A percentile compares a stretch with the other conserved stretches of the same genome.
Conservation (phyloP, 2,329 filamentous ascomycete species). For the Dactylellina parvicollis region DNA sequence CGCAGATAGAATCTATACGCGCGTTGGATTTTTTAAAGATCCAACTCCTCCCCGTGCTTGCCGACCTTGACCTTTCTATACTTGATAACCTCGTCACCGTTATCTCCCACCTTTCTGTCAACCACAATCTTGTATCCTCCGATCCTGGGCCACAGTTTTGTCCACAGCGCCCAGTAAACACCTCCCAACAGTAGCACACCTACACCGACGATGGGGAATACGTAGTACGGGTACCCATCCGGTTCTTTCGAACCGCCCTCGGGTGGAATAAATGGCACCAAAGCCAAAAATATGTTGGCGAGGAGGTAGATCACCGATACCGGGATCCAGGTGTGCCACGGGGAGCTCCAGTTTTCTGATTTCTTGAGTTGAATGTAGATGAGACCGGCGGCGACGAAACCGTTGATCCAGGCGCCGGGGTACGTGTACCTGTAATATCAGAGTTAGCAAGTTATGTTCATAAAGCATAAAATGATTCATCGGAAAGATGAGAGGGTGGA, state of each 20-base stretch:
- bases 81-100: conserved; percentile 61
- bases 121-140: conserved; percentile 66
- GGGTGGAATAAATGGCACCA: conserved; percentile 69
- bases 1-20: background rate
- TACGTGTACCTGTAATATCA: conserved; percentile 61
- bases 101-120: conserved; percentile 63
- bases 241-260: conserved; percentile 61
- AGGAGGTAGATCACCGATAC: conserved; percentile 66
- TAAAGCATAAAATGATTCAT: background rate
- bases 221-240: conserved; percentile 68
- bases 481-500: background rate
- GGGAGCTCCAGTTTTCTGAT: conserved; percentile 67
- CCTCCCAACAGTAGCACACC: conserved; percentile 66
- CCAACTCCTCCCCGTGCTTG: conserved; percentile 8
- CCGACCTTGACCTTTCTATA: conserved; percentile 61
- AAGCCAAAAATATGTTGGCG: conserved; percentile 66
- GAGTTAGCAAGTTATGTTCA: conserved; percentile 1
- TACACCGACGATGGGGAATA: conserved; percentile 68
- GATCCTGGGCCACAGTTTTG: conserved; percentile 65
- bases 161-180: conserved; percentile 68
- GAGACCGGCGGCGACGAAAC: conserved; percentile 66
- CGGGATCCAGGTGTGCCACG: conserved; percentile 66
- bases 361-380: conserved; percentile 66
- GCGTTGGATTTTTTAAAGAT: background rate
- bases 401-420: conserved; percentile 68